A percentile compares a stretch with the other conserved stretches of the same genome.
Conservation (phyloP, 2,329 filamentous ascomycete genomes). For the Nigrospora sphaerica region DNA sequence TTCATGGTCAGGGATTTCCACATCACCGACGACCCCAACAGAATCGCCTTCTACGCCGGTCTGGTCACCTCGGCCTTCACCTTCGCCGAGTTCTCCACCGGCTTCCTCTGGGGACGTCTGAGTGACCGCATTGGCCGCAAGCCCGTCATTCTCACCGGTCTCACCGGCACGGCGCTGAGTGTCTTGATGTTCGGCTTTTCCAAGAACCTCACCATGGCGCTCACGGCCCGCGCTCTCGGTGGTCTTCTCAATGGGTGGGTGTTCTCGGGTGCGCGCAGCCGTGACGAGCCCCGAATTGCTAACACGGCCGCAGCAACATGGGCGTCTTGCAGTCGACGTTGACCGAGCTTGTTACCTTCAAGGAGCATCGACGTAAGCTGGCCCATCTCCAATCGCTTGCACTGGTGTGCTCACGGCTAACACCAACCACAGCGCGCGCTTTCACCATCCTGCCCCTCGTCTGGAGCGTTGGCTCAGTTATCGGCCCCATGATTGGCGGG, state of each 20-base stretch:
- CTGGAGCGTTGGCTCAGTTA: conserved; percentile 82
- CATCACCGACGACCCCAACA: conserved; percentile 68
- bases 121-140: conserved; percentile 92
- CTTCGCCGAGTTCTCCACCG: conserved; percentile 88
- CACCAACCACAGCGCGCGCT: conserved; percentile 58
- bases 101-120: conserved; percentile 85
- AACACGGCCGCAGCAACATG: conserved; percentile 60
- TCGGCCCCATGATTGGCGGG: conserved; percentile 87
- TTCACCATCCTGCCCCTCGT: conserved; percentile 98
- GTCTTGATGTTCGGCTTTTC: conserved; percentile 92
- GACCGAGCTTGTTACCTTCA: conserved; percentile 84
- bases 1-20: conserved; percentile 93
- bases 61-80: conserved; percentile 96
- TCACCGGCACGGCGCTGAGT: conserved; percentile 85
- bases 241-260: conserved; percentile 80
- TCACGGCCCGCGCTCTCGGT: conserved; percentile 82
- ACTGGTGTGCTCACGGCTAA: conserved; percentile 15
- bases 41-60: conserved; percentile 87
- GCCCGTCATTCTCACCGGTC: conserved; percentile 81
- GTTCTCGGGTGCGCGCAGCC: conserved; percentile 8
- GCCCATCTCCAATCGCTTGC: not conserved
- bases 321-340: conserved; percentile 94
- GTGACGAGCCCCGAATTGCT: not conserved
- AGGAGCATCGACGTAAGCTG: conserved; percentile 79
- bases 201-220: conserved; percentile 70